A percentile compares a stretch with the other conserved stretches of the same genome.
Conservation (phyloP, 257 asterid species). For the Solanum rostratum region DNA sequence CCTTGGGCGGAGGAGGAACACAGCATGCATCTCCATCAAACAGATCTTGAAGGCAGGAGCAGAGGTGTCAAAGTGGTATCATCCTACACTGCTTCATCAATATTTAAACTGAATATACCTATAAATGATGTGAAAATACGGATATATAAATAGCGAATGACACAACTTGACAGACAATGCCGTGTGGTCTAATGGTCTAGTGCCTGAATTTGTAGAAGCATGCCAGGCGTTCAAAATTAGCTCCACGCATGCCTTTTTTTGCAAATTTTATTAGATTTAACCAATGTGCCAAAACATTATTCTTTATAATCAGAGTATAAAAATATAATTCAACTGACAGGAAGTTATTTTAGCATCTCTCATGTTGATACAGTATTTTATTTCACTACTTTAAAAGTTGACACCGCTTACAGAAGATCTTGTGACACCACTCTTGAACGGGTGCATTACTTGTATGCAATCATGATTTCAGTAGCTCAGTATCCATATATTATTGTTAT, state of each 20-base stretch:
- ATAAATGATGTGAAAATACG: neutral
- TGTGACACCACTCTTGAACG: neutral
- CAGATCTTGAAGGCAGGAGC: neutral
- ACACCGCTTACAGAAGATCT: neutral
- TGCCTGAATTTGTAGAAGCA: neutral
- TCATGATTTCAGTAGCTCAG: neutral
- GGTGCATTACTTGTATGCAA: neutral
- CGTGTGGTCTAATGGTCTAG: neutral
- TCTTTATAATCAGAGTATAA: neutral
- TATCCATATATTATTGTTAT: neutral
- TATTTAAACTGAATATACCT: neutral
- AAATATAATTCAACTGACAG: neutral
- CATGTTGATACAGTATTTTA: neutral
- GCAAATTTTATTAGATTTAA: neutral
- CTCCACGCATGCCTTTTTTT: neutral
- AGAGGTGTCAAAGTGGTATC: neutral
- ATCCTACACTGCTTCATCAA: neutral
- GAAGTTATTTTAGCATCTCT: neutral
- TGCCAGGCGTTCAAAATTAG: neutral
- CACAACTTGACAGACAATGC: neutral
- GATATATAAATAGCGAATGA: neutral
- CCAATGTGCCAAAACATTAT: neutral
- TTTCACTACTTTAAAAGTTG: neutral
- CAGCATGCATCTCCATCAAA: neutral
- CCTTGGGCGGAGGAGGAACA: neutral